A percentile compares a stretch with the other conserved stretches of the same genome.
Evolutionary conservation across 495 filamentous ascomycete species (phyloP).

Genomic region (Hypomontagnella monticulosa): DNA sequence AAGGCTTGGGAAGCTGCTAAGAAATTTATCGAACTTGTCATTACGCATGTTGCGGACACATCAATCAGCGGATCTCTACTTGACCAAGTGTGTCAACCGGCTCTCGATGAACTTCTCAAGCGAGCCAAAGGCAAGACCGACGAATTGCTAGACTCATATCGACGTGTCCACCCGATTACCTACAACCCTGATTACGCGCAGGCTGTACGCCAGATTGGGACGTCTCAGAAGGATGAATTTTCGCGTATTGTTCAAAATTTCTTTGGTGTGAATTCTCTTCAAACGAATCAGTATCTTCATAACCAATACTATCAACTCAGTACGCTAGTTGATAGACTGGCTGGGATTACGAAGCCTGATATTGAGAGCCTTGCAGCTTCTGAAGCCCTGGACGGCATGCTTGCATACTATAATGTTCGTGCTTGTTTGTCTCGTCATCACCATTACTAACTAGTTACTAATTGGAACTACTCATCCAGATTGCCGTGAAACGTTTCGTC

Average conservation of each 20-base stretch:
- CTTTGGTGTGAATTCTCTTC: slow-evolving; percentile 25
- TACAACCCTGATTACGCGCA: slow-evolving; percentile 67
- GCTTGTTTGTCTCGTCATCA: slow-evolving; percentile 13
- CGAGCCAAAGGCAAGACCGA: slow-evolving; percentile 42
- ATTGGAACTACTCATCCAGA: slow-evolving; percentile 51
- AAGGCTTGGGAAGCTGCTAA: slow-evolving; percentile 44
- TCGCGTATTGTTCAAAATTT: slow-evolving; percentile 29
- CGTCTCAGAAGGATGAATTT: slow-evolving; percentile 34
- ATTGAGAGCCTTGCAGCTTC: slow-evolving; percentile 55
- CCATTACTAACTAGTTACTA: slow-evolving; percentile 4
- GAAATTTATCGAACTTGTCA: slow-evolving; percentile 43
- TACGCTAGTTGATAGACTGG: slow-evolving; percentile 42
- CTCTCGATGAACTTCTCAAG: slow-evolving; percentile 38
- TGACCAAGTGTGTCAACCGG: slow-evolving; percentile 44
- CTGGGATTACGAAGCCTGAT: slow-evolving; percentile 43
- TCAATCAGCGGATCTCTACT: slow-evolving; percentile 45
- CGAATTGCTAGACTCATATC: slow-evolving; percentile 50
- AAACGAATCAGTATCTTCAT: background rate
- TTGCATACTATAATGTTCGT: slow-evolving; percentile 62
- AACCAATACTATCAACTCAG: slow-evolving; percentile 25
- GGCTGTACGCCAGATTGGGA: slow-evolving; percentile 51
- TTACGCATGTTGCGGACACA: slow-evolving; percentile 44
- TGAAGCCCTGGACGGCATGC: slow-evolving; percentile 59
- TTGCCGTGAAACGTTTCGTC: slow-evolving; percentile 69
- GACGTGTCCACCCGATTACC: slow-evolving; percentile 59